Evolutionary conservation across 202 grass and related monocot species (phyloP).

Genomic region (Brachypodium distachyon): DNA sequence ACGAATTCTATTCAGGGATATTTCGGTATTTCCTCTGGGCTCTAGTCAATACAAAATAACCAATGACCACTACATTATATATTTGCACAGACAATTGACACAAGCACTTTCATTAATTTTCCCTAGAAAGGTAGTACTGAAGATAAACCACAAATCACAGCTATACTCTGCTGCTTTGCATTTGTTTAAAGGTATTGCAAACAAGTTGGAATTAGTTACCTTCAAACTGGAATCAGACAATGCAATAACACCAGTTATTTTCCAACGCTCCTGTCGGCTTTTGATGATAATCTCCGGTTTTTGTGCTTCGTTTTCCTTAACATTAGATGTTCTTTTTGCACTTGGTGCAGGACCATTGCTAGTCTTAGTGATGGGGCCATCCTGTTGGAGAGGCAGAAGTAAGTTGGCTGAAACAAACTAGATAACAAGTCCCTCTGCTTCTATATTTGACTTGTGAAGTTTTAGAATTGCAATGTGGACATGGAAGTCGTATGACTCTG

Average conservation of each 20-base stretch:
- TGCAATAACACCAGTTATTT: conserved; percentile 69
- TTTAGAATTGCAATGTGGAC: background rate
- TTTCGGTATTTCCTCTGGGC: background rate
- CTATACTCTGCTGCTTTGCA: background rate
- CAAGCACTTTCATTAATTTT: background rate
- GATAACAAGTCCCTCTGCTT: background rate
- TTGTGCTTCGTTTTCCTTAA: conserved; percentile 25
- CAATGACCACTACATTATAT: background rate
- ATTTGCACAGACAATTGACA: background rate
- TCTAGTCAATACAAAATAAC: background rate
- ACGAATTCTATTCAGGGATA: background rate
- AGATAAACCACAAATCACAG: background rate
- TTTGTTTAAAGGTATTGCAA: background rate
- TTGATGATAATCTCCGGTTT: conserved; percentile 42
- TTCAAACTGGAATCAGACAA: conserved; percentile 56
- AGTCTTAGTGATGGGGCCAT: conserved; percentile 75
- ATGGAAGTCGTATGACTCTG: background rate
- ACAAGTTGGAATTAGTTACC: conserved; percentile 37
- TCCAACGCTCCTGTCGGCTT: conserved; percentile 61
- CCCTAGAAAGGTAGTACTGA: background rate
- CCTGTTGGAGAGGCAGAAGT: conserved; percentile 34
- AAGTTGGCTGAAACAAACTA: background rate
- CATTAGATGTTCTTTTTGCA: conserved; percentile 30
- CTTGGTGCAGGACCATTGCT: conserved; percentile 7
- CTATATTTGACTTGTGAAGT: background rate